Conservation (phyloP, 2,329 filamentous ascomycete genomes). For the Talaromyces albobiverticillius region DNA sequence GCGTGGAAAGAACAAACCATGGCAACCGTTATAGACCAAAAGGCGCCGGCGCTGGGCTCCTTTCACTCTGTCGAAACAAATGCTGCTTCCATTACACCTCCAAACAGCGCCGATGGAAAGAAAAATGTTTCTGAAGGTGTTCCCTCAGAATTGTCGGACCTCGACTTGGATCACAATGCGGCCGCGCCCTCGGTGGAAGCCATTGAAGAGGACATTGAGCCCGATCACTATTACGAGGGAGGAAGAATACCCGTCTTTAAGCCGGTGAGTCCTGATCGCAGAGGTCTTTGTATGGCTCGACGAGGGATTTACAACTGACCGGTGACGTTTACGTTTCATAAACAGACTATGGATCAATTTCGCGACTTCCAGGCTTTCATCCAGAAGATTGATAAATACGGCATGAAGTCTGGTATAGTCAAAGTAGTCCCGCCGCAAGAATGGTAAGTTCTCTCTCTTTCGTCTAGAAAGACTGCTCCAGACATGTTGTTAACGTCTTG, state of each 20-base stretch:
- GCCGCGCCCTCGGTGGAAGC: constrained; percentile 31
- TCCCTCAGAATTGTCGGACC: constrained; percentile 39
- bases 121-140: constrained; percentile 42
- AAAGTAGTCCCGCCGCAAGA: constrained; percentile 92
- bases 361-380: constrained; percentile 90
- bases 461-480: not conserved
- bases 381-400: constrained; percentile 84
- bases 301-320: constrained; percentile 19
- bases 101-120: constrained; percentile 43
- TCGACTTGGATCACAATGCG: constrained; percentile 35
- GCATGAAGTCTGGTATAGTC: constrained; percentile 96
- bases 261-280: constrained; percentile 56
- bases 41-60: constrained; percentile 22
- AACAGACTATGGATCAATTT: constrained; percentile 83
- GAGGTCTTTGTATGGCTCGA: not conserved
- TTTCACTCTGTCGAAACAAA: constrained; percentile 25
- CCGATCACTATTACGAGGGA: constrained; percentile 81
- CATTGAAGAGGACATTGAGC: constrained; percentile 68
- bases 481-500: constrained; percentile 1
- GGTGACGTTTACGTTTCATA: constrained; percentile 6
- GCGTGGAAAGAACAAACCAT: constrained; percentile 25
- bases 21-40: constrained; percentile 32
- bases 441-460: constrained; percentile 62
- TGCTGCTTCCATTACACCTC: constrained; percentile 40
- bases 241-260: constrained; percentile 89